These are phyloP conservation scores for Chrysoporthe cubensis DNA, from an alignment of 2,329 filamentous ascomycete species.

Conservation along the genomic window DNA sequence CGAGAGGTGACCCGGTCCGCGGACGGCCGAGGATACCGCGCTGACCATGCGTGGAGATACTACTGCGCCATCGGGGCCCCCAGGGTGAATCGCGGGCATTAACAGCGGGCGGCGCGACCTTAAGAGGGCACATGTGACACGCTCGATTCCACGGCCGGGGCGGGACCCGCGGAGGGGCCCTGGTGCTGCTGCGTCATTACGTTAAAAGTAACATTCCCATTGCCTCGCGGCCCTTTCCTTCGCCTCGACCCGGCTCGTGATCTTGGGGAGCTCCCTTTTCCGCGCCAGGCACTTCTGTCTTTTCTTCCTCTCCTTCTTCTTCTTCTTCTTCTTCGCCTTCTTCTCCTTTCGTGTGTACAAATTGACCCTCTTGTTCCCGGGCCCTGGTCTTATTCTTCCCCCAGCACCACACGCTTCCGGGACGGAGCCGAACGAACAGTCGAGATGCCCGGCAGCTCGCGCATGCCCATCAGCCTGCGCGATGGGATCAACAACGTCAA, in stretches of 20 bases:
- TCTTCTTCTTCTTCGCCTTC: not conserved
- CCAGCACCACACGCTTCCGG: not conserved
- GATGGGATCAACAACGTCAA: conserved; percentile 67
- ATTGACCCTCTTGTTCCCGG: not conserved
- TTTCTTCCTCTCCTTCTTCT: not conserved
- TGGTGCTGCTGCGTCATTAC: conserved; percentile 7
- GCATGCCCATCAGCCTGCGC: conserved; percentile 72
- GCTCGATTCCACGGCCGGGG: not conserved
- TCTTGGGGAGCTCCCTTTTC: not conserved
- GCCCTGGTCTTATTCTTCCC: not conserved
- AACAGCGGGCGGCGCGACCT: not conserved
- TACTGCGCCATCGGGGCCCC: conserved; percentile 2
- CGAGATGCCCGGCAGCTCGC: conserved; percentile 67
- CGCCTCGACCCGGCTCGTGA: not conserved
- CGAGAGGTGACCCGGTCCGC: not conserved
- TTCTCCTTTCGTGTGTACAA: not conserved
- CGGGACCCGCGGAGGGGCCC: conserved; percentile 1
- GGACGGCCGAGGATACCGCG: conserved; percentile 1
- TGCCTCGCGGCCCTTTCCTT: not conserved
- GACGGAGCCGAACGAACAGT: not conserved
- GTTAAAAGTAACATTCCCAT: not conserved
- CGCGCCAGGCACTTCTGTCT: not conserved
- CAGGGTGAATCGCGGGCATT: conserved; percentile 1
- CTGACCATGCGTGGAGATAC: not conserved
- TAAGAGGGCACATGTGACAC: not conserved